These are phyloP conservation scores for Claviceps africana DNA, from an alignment of 2,329 filamentous ascomycete species.

Conservation along the genomic window DNA sequence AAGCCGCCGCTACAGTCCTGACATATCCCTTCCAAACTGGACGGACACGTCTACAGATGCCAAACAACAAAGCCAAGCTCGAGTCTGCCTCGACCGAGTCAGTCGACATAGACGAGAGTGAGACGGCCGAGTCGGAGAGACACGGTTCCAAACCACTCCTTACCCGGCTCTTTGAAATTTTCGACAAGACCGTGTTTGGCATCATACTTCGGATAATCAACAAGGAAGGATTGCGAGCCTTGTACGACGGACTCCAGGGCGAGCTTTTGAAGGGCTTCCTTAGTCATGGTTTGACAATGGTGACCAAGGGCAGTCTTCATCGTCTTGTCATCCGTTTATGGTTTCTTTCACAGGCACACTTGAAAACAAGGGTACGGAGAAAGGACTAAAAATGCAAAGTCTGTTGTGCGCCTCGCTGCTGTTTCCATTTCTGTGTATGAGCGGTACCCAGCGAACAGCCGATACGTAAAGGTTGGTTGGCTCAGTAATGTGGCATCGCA, in stretches of 20 bases:
- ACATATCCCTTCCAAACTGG: slow-evolving; percentile 81
- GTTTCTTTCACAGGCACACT: slow-evolving; percentile 31
- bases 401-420: not conserved
- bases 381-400: not conserved
- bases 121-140: slow-evolving; percentile 2
- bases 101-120: slow-evolving; percentile 3
- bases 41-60: slow-evolving; percentile 64
- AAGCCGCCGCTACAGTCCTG: slow-evolving; percentile 58
- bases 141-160: slow-evolving; percentile 3
- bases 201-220: slow-evolving; percentile 44
- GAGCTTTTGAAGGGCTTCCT: slow-evolving; percentile 77
- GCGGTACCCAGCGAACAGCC: not conserved
- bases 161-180: slow-evolving; percentile 9
- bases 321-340: slow-evolving; percentile 57
- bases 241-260: slow-evolving; percentile 64
- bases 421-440: not conserved
- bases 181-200: slow-evolving; percentile 43
- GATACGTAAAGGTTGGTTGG: not conserved
- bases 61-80: slow-evolving; percentile 15
- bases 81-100: slow-evolving; percentile 4
- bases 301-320: slow-evolving; percentile 69
- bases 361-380: slow-evolving; percentile 11
- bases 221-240: slow-evolving; percentile 50
- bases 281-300: slow-evolving; percentile 74
- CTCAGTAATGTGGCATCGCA: not conserved